Percentiles rank a stretch among this genome's conserved stretches.
phyloP scores from a whole-genome alignment of 805 yeast species.

The Gaillardinia entomophila region DNA sequence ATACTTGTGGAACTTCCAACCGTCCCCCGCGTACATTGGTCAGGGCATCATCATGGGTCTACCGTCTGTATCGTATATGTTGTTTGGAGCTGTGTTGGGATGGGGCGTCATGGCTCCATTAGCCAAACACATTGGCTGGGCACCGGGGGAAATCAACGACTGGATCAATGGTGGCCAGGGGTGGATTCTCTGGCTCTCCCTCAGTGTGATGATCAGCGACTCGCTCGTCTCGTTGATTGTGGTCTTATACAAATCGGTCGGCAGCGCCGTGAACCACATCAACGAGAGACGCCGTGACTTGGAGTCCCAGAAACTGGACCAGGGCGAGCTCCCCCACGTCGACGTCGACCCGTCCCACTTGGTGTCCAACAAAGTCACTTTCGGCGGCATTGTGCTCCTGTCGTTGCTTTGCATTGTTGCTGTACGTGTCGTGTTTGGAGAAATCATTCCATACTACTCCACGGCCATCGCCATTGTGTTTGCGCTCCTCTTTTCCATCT shows the following conservation, averaged over 20 bases:
- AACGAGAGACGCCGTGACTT: conserved; percentile 1
- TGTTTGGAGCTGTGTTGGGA: conserved; percentile 82
- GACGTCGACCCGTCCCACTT: conserved; percentile 38
- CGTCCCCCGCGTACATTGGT: conserved; percentile 95
- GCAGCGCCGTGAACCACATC: neutral
- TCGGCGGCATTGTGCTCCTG: conserved; percentile 59
- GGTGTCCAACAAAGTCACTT: conserved; percentile 44
- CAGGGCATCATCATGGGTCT: conserved; percentile 98
- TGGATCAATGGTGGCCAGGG: conserved; percentile 96
- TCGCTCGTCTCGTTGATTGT: conserved; percentile 75
- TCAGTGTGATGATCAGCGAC: conserved; percentile 92
- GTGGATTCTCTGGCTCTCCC: conserved; percentile 93
- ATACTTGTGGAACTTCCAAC: conserved; percentile 85
- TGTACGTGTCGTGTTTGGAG: conserved; percentile 64
- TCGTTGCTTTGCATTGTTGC: conserved; percentile 62
- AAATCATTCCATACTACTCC: conserved; percentile 65
- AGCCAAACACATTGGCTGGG: conserved; percentile 71
- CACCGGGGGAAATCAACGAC: conserved; percentile 82
- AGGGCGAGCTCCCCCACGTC: conserved; percentile 11
- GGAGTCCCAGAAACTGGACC: conserved; percentile 2
- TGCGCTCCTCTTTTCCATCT: conserved; percentile 72
- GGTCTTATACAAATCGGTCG: conserved; percentile 43
- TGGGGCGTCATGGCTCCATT: conserved; percentile 91
- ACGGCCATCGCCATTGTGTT: conserved; percentile 61
- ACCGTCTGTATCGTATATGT: conserved; percentile 85